These are phyloP conservation scores for Bipolaris gigantea DNA, from an alignment of 2,329 filamentous ascomycete species.

Conservation along the genomic window DNA sequence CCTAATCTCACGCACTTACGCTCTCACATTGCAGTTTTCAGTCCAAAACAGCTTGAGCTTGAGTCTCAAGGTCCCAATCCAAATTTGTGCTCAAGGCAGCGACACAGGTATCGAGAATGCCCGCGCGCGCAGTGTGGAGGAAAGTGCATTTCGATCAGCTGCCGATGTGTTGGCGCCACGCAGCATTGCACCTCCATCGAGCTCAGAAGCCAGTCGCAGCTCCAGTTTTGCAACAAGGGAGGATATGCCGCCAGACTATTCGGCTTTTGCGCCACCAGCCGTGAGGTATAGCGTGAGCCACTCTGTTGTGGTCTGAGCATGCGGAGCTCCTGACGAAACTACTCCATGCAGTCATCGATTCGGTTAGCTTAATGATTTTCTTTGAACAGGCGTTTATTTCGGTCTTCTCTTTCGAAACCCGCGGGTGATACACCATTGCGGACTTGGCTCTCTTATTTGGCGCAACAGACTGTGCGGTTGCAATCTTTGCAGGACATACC, in stretches of 20 bases:
- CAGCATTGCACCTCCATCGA: constrained; percentile 36
- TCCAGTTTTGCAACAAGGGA: constrained; percentile 14
- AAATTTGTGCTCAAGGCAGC: constrained; percentile 48
- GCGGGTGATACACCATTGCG: too few species aligned
- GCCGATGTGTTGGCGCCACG: constrained; percentile 43
- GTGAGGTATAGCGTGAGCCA: constrained; percentile 11
- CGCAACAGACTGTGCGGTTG: too few species aligned
- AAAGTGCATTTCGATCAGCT: constrained; percentile 26
- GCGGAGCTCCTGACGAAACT: background rate
- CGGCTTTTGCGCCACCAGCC: constrained; percentile 20
- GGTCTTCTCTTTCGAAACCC: background rate
- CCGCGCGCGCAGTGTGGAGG: constrained; percentile 35
- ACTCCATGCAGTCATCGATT: background rate
- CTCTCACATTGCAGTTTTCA: constrained; percentile 61
- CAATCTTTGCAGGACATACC: too few species aligned
- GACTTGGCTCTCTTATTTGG: too few species aligned
- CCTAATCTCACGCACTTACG: constrained; percentile 65
- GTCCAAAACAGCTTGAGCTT: constrained; percentile 45
- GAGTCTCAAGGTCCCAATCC: constrained; percentile 50
- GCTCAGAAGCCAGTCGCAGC: constrained; percentile 9
- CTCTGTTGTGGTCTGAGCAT: background rate
- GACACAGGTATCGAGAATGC: constrained; percentile 39
- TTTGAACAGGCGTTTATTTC: background rate
- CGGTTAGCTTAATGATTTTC: background rate
- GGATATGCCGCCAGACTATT: constrained; percentile 38